These are phyloP conservation scores for Candida germanica DNA, from an alignment of 805 yeast genomes.

Conservation along the genomic window DNA sequence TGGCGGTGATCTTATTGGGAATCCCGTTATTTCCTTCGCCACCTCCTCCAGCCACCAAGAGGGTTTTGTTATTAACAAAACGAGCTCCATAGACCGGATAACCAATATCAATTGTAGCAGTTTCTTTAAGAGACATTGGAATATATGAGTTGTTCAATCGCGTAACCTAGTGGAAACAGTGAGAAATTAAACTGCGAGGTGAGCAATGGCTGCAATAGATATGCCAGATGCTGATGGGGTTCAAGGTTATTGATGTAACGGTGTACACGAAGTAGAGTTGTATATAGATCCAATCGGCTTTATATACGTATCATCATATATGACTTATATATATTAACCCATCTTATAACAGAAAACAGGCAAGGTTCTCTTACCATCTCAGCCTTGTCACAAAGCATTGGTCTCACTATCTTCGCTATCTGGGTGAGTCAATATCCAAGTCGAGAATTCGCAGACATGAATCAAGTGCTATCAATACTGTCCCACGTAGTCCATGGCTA, in stretches of 20 bases:
- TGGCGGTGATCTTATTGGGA: conserved; percentile 74
- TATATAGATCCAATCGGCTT: too few species aligned
- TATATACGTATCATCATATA: too few species aligned
- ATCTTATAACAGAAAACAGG: background rate
- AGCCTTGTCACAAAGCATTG: too few species aligned
- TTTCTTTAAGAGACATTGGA: conserved; percentile 30
- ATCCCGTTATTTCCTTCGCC: conserved; percentile 92
- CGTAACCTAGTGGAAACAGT: too few species aligned
- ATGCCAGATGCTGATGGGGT: too few species aligned
- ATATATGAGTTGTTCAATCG: conserved; percentile 1
- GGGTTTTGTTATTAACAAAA: conserved; percentile 56
- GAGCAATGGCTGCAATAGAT: too few species aligned
- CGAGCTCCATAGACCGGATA: conserved; percentile 82
- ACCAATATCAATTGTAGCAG: conserved; percentile 45
- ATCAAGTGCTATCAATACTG: conserved; percentile 49
- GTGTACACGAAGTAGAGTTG: too few species aligned
- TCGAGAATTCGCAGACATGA: background rate
- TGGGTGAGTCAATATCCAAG: background rate
- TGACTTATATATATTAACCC: too few species aligned
- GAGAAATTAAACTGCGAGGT: too few species aligned
- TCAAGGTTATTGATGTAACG: too few species aligned
- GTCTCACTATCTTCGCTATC: too few species aligned
- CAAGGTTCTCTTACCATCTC: too few species aligned
- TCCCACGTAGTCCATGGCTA: conserved; percentile 75
- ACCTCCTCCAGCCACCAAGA: conserved; percentile 89